These are phyloP conservation scores for Rutstroemia sp. DNA, from an alignment of 2,329 filamentous ascomycete genomes.

Conservation along the genomic window DNA sequence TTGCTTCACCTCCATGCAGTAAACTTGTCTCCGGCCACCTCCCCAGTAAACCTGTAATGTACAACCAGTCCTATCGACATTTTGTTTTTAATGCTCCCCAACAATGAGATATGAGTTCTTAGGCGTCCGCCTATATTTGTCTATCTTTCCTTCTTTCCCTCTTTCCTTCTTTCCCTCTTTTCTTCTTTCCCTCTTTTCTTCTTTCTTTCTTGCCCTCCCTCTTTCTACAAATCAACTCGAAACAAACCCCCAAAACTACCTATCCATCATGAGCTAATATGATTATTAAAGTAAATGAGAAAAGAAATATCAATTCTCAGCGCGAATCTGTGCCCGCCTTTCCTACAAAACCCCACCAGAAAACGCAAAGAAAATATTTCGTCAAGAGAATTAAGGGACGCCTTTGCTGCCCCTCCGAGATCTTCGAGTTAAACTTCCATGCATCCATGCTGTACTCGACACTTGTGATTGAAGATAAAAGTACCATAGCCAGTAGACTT, in stretches of 20 bases:
- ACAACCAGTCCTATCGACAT: too few relatives aligned
- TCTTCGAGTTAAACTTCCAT: not conserved
- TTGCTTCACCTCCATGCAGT: too few relatives aligned
- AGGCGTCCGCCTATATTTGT: not conserved
- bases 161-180: not conserved
- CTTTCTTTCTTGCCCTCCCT: not conserved
- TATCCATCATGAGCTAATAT: conserved; percentile 9
- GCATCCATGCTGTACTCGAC: not conserved
- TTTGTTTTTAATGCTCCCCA: too few relatives aligned
- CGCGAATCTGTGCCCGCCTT: not conserved
- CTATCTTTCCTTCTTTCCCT: not conserved
- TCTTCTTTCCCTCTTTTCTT: not conserved
- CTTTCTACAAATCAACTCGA: not conserved
- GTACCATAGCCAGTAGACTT: too few relatives aligned
- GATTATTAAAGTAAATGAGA: conserved; percentile 3
- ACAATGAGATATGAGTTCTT: too few relatives aligned
- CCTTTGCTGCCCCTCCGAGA: not conserved
- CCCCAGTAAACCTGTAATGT: too few relatives aligned
- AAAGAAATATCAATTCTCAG: not conserved
- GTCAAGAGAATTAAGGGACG: not conserved
- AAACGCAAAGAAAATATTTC: not conserved
- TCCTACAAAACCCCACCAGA: not conserved
- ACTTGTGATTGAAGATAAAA: not conserved
- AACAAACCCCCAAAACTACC: not conserved
- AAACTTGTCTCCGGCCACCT: too few relatives aligned